phyloP scores from a whole-genome alignment of 441 rosid species.

The Populus hybrid region DNA sequence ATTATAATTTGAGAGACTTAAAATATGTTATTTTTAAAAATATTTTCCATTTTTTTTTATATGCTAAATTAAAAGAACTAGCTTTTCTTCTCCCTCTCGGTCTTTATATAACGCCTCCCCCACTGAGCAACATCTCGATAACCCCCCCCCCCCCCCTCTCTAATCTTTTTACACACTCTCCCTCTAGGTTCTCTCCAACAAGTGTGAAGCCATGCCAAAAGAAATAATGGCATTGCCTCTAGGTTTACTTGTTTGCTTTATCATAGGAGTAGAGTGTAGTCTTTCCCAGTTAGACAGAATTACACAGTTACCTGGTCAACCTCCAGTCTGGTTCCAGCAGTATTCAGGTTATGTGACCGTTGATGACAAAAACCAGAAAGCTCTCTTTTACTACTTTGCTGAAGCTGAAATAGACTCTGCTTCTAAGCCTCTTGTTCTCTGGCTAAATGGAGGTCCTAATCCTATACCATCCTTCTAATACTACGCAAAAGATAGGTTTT shows the following conservation, averaged over 20 bases:
- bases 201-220: conserved; percentile 26
- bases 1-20: too few species aligned
- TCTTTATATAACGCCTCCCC: conserved; percentile 29
- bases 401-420: conserved; percentile 73
- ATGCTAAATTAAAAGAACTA: neutral
- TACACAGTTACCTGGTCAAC: conserved; percentile 76
- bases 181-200: conserved; percentile 22
- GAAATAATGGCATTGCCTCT: conserved; percentile 42
- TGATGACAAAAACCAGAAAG: conserved; percentile 60
- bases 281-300: conserved; percentile 47
- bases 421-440: conserved; percentile 89
- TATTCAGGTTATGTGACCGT: conserved; percentile 87
- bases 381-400: conserved; percentile 89
- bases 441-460: conserved; percentile 86
- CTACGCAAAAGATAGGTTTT: neutral
- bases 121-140: conserved; percentile 17
- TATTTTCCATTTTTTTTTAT: too few species aligned
- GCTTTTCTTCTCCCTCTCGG: neutral
- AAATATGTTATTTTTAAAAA: too few species aligned
- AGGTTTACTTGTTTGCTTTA: conserved; percentile 30
- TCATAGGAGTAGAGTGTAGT: conserved; percentile 29
- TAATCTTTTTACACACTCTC: conserved; percentile 6
- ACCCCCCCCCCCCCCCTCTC: neutral
- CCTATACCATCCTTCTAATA: neutral
- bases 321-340: conserved; percentile 63